Conservation (phyloP, 805 yeast species). For the Metschnikowia peoriensis region DNA sequence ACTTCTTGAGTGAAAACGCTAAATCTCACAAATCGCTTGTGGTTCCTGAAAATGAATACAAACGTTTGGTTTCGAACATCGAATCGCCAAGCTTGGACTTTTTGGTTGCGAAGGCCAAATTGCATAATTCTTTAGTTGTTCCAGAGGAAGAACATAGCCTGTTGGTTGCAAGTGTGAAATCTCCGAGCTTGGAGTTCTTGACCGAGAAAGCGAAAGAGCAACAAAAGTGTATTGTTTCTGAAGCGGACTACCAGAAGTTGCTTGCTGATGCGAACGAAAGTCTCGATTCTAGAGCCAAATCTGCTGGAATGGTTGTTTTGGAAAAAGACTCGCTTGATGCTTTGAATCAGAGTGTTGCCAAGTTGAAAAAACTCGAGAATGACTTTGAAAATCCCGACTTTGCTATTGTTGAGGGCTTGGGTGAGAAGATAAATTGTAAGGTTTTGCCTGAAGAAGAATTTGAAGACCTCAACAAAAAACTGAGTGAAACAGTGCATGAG, state of each 20-base stretch:
- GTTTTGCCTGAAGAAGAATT: constrained; percentile 6
- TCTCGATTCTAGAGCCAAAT: constrained; percentile 18
- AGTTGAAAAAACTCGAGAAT: constrained; percentile 1
- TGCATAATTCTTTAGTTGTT: background rate
- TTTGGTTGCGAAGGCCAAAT: background rate
- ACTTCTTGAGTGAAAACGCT: background rate
- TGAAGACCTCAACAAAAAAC: constrained; percentile 4
- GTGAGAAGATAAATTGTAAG: constrained; percentile 8
- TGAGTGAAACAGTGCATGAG: constrained; percentile 13
- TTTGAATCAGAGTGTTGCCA: constrained; percentile 10
- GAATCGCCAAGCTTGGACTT: constrained; percentile 8
- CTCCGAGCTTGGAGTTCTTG: constrained; percentile 11
- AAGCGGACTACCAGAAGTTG: constrained; percentile 12
- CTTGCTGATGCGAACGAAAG: constrained; percentile 11
- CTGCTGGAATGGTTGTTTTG: constrained; percentile 16
- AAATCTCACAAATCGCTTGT: background rate
- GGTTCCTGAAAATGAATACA: background rate
- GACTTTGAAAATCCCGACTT: constrained; percentile 11
- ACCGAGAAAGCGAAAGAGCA: constrained; percentile 9
- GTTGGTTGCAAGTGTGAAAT: constrained; percentile 3
- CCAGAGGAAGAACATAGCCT: constrained; percentile 7
- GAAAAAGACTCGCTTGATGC: constrained; percentile 19
- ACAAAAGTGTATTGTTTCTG: constrained; percentile 9
- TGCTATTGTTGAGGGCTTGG: constrained; percentile 5
- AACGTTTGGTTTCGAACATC: constrained; percentile 10